Evolutionary conservation across 768 basidiomycete genomes (phyloP), one percentile per base, ranked within the genome.

Genomic region (Clathrus columnatus): DNA sequence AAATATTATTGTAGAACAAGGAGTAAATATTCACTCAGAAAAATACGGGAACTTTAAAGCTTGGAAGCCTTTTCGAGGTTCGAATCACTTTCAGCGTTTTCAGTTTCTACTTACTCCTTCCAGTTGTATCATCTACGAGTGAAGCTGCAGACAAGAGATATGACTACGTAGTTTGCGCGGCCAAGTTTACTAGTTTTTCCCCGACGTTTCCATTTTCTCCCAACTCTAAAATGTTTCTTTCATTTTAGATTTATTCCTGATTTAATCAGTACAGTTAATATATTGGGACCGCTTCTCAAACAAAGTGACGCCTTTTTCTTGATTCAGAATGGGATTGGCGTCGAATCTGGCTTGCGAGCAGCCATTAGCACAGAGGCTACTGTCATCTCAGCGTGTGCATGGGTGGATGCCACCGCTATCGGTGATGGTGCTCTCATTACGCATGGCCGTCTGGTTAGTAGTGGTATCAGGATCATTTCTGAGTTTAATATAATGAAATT

Each of bases 271-370:
- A 61, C 60, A 8, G 48, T 67, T 4, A 45, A 51, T 1, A 56
- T 69, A n/a, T 62, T 70, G 36, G 46, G 55, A 2, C 68, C 68
- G 1, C 50, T 70, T 1, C 55, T 69, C 17, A 16, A 57, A 10
- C 36, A 32, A 7, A 56, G 64, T 6, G 53, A 61, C 6, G 49
- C 65, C 17, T 65, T 69, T 47, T 66, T 69, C 2, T 59, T 69
- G 17, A 63, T 70, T 28, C 69, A 70, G 55, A 70, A 70, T 52
- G 69, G 69, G 11, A 64, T 70, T 43, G 66, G 66, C n/a, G 65
- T 70, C 32, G 64, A 69, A 48, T 62, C 60, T 24, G 66, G 65
- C 23, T 58, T 61, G 11, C 42, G 26, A 5, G 29, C 41, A 17
- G 52, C 48, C 10, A 18, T 48, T 18, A n/a, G 36, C 4, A 24